Evolutionary conservation across 1,284 basidiomycete genomes (phyloP).

Genomic region (Cryptococcus deneoformans): DNA sequence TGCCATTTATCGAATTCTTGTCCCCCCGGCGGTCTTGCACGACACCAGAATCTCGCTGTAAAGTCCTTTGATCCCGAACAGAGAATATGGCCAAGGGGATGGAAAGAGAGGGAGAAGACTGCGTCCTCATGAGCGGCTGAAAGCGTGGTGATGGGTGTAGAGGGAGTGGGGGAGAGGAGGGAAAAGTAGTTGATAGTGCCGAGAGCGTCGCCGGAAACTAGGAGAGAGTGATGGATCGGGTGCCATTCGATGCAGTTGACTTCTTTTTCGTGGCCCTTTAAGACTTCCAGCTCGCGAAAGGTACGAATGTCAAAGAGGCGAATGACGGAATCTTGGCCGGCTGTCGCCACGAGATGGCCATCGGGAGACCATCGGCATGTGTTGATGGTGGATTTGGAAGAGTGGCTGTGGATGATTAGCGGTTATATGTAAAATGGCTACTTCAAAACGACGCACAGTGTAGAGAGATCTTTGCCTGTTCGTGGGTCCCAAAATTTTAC

Average conservation of each 20-base stretch:
- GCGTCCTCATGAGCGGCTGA: slow-evolving; percentile 95
- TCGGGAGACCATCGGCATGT: slow-evolving; percentile 89
- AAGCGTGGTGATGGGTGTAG: slow-evolving; percentile 83
- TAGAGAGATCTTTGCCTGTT: slow-evolving; percentile 79
- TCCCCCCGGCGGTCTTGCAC: slow-evolving; percentile 59
- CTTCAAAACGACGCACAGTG: slow-evolving; percentile 59
- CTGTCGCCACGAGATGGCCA: slow-evolving; percentile 89
- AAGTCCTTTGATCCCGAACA: slow-evolving; percentile 94
- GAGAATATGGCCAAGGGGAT: slow-evolving; percentile 92
- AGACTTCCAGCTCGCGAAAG: slow-evolving; percentile 88
- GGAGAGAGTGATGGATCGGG: slow-evolving; percentile 78
- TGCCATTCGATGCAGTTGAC: slow-evolving; percentile 97
- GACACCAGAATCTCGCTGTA: slow-evolving; percentile 95
- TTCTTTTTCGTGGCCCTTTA: slow-evolving; percentile 96
- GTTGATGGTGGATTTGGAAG: slow-evolving; percentile 97
- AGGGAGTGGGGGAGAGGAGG: slow-evolving; percentile 58
- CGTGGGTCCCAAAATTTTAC: slow-evolving; percentile 99
- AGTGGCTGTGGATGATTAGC: slow-evolving; percentile 60
- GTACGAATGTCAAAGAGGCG: slow-evolving; percentile 97
- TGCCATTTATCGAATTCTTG: slow-evolving; percentile 53
- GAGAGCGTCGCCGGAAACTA: slow-evolving; percentile 91
- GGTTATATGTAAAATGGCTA: not conserved
- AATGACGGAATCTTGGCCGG: slow-evolving; percentile 88
- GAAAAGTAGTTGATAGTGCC: slow-evolving; percentile 94
- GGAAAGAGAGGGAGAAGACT: slow-evolving; percentile 93